Evolutionary conservation across 352 stramenopile genomes (phyloP), one percentile per base, ranked within the genome.

Genomic region (Nothophytophthora sp.): DNA sequence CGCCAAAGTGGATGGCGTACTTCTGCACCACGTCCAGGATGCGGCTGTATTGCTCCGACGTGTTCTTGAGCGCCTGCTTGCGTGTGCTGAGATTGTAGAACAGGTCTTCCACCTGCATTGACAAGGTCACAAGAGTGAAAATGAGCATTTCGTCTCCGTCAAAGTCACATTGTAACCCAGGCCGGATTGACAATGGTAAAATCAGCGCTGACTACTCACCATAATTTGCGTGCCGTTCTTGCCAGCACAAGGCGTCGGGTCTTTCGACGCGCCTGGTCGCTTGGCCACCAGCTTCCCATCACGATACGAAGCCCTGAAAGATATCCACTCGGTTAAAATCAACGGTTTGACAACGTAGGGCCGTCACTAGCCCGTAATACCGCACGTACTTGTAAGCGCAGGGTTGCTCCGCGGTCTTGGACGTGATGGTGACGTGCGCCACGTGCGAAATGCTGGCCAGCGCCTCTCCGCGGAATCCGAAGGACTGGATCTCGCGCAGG

Each of bases 381-480:
- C 24, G 4, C 0, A 52, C 64, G 25, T 25, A 95, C 85, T 83
- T 89, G 65, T 90, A 97, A 3, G 86, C 89, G 28, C 86, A 96
- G 0, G 69, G 63, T 44, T 96, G 67, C 7, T 76, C 67, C 10
- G 65, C 68, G 8, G 81, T 95, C 56, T 93, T 94, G 43, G 88
- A 94, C 7, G 81, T 93, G 67, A 98, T 95, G 9, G 84, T 81
- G 20, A 99, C 87, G 52, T 96, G 76, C 4, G 95, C 90, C 22
- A 99, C 96, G 48, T 98, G 90, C 32, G 89, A 97, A 55, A 99
- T 97, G 54, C 88, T 98, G 23, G 97, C 97, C 23, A 99, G 83
- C 12, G 98, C 98, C 79, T 99, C 98, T 1, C 98, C 98, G 12
- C 98, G 88, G 73, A 99, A 99, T 18, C 97, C 98, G 72, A 99